These are phyloP conservation scores for Rosa lucieae DNA, from an alignment of 306 rosid species.

Conservation along the genomic window DNA sequence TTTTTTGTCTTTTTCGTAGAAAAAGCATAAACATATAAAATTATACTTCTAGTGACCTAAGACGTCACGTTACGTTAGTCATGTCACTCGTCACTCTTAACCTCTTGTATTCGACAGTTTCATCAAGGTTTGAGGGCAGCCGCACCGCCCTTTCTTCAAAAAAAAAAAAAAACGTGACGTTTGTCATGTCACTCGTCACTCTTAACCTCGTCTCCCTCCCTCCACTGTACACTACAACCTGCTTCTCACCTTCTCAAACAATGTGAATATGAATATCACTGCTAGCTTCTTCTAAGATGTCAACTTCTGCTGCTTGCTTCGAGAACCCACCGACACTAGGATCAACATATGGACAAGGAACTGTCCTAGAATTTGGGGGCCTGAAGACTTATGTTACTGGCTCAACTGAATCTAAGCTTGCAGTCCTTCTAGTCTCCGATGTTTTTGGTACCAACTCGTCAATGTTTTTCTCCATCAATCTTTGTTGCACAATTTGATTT, in stretches of 20 bases:
- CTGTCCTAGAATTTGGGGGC: constrained; percentile 39
- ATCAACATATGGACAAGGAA: constrained; percentile 38
- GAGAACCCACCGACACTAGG: constrained; percentile 38
- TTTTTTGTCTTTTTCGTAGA: no score
- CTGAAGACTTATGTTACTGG: constrained; percentile 45
- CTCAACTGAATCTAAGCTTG: constrained; percentile 38
- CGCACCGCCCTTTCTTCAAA: no score
- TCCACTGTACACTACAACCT: not conserved
- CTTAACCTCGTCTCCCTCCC: not conserved
- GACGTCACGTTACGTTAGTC: not conserved
- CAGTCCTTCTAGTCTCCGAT: constrained; percentile 51
- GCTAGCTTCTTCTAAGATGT: constrained; percentile 17
- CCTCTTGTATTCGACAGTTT: no score
- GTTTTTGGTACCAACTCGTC: constrained; percentile 37
- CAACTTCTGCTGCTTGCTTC: constrained; percentile 43
- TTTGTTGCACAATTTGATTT: not conserved
- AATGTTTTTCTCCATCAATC: not conserved
- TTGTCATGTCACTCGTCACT: not conserved
- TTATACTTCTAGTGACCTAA: not conserved
- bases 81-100: not conserved
- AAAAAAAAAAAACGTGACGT: not conserved
- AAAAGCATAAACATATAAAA: no score
- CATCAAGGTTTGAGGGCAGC: no score
- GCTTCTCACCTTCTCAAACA: not conserved
- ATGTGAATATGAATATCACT: no score